A percentile compares a stretch with the other conserved stretches of the same genome.
Conservation (phyloP, 2,329 filamentous ascomycete genomes). For the Seiridium unicorne region DNA sequence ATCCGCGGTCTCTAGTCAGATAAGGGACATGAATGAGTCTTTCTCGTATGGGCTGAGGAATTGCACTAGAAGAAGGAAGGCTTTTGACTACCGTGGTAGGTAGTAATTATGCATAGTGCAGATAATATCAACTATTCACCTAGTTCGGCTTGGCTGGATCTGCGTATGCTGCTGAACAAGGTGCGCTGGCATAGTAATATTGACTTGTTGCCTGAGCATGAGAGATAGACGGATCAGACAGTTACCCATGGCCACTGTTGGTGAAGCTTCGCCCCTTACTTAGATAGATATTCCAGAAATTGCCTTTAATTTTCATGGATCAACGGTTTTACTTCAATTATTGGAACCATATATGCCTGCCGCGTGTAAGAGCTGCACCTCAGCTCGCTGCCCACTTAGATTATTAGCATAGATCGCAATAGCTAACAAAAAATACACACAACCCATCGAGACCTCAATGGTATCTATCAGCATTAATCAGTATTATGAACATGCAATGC, state of each 20-base stretch:
- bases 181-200: conserved; percentile 20
- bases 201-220: conserved; percentile 8
- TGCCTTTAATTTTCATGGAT: no score
- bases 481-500: no score
- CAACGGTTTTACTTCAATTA: no score
- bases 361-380: no score
- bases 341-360: no score
- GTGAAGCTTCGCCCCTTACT: neutral
- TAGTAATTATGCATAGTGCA: neutral
- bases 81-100: no score
- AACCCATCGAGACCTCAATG: no score
- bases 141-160: conserved; percentile 15
- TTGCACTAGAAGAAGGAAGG: conserved; percentile 10
- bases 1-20: neutral
- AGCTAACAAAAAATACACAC: no score
- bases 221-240: neutral
- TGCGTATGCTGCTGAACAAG: conserved; percentile 20
- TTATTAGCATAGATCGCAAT: no score
- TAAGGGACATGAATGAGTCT: conserved; percentile 11
- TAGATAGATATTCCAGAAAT: neutral
- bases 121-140: neutral
- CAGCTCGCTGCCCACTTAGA: no score
- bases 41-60: conserved; percentile 9
- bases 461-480: no score
- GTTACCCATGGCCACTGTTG: neutral